Conservation (phyloP, 352 stramenopile genomes). For the Globisporangium ultimum region DNA sequence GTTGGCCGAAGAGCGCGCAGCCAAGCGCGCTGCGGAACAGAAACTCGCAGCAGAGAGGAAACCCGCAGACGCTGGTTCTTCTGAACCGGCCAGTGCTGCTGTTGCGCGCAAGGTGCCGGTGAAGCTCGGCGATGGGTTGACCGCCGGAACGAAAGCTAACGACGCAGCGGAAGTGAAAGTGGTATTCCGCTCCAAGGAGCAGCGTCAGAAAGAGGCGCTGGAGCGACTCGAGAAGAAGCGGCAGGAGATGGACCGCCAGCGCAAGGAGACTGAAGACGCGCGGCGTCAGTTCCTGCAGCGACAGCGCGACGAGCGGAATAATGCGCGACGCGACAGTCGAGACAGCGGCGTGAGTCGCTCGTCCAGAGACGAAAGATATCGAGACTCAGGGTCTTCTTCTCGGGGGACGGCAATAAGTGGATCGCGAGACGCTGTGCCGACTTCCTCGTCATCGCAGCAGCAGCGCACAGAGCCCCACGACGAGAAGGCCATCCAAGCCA, state of each 20-base stretch:
- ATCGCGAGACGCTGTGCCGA: background rate
- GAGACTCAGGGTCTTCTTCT: conserved; percentile 12
- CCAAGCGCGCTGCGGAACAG: conserved; percentile 33
- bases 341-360: conserved; percentile 8
- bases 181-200: conserved; percentile 73
- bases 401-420: background rate
- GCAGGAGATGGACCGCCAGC: conserved; percentile 53
- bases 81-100: background rate
- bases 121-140: conserved; percentile 20
- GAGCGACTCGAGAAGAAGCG: conserved; percentile 72
- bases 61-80: background rate
- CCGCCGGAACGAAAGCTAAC: background rate
- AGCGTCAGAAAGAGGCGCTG: conserved; percentile 75
- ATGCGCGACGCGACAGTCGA: conserved; percentile 13
- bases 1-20: conserved; percentile 63
- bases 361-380: conserved; percentile 13
- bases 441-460: conserved; percentile 4
- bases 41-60: conserved; percentile 8
- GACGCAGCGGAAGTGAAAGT: conserved; percentile 30
- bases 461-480: conserved; percentile 34
- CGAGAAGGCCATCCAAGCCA: conserved; percentile 70
- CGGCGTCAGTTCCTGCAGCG: conserved; percentile 63
- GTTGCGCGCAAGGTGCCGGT: conserved; percentile 29
- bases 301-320: conserved; percentile 30
- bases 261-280: conserved; percentile 48